Conservation (phyloP, 441 rosid species). For the Jatropha podagrica region DNA sequence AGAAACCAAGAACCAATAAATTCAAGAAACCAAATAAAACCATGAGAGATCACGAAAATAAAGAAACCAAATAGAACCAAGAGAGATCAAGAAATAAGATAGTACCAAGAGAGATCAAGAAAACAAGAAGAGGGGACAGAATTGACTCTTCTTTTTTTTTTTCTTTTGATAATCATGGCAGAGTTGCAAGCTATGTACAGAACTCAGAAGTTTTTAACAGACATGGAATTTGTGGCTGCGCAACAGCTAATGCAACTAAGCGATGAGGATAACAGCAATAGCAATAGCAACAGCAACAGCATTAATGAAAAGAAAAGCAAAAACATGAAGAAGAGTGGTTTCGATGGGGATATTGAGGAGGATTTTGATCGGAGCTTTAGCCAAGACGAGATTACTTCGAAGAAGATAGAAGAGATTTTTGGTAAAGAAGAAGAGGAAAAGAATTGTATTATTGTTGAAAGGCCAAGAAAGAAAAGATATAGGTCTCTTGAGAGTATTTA, state of each 20-base stretch:
- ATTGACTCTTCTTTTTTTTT: not conserved
- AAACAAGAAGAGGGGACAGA: not conserved
- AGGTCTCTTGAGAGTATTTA: constrained; percentile 52
- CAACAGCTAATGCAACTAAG: constrained; percentile 54
- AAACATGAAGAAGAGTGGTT: not conserved
- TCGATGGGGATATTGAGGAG: not conserved
- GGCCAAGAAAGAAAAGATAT: constrained; percentile 41
- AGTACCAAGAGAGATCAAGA: not conserved
- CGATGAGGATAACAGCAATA: constrained; percentile 46
- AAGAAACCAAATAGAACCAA: not conserved
- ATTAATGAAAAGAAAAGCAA: constrained; percentile 12
- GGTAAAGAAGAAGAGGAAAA: constrained; percentile 45
- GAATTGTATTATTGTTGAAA: not conserved
- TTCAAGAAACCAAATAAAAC: not conserved
- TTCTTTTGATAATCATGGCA: constrained; percentile 9
- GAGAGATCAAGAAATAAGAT: not conserved
- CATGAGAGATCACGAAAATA: not conserved
- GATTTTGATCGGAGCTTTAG: constrained; percentile 17
- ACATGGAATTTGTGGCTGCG: constrained; percentile 45
- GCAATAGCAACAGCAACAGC: not conserved
- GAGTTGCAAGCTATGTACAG: constrained; percentile 7
- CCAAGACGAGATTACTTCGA: constrained; percentile 27
- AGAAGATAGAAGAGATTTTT: constrained; percentile 49
- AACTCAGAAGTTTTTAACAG: constrained; percentile 26
- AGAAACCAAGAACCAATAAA: not conserved